phyloP scores from a whole-genome alignment of 768 basidiomycete species.

The Mycena maculata region DNA sequence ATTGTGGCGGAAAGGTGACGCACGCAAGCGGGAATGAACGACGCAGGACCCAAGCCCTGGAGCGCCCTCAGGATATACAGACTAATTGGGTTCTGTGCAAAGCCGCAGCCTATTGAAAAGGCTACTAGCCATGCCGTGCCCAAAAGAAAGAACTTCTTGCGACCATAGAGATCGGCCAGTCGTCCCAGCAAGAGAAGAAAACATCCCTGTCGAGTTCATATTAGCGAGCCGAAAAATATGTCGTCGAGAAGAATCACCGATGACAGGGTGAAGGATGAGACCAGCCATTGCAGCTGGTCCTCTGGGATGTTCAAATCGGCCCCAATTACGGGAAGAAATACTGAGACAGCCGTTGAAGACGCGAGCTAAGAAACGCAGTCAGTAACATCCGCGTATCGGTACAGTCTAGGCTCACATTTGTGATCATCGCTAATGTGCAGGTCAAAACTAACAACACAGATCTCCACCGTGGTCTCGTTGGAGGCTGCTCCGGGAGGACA shows the following conservation, averaged over 20 bases:
- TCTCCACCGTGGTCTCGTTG: too few relatives aligned
- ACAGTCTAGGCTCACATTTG: slow-evolving; percentile 40
- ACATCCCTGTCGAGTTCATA: slow-evolving; percentile 59
- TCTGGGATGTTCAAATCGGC: slow-evolving; percentile 53
- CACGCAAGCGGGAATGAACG: slow-evolving; percentile 66
- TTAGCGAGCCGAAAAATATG: too few relatives aligned
- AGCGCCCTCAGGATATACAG: slow-evolving; percentile 70
- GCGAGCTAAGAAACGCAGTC: slow-evolving; percentile 42
- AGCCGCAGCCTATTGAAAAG: slow-evolving; percentile 63
- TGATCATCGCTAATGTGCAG: slow-evolving; percentile 51
- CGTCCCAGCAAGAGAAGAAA: slow-evolving; percentile 71
- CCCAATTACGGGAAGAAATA: slow-evolving; percentile 50
- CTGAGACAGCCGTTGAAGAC: slow-evolving; percentile 44
- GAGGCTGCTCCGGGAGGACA: too few relatives aligned
- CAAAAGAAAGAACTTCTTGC: slow-evolving; percentile 62
- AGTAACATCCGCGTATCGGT: neutral
- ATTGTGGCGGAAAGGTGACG: too few relatives aligned
- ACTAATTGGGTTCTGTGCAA: slow-evolving; percentile 59
- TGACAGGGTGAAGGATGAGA: slow-evolving; percentile 62
- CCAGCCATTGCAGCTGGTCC: slow-evolving; percentile 60
- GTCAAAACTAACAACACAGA: slow-evolving; percentile 22
- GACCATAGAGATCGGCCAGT: slow-evolving; percentile 71
- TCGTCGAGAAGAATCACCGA: slow-evolving; percentile 59
- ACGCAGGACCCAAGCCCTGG: slow-evolving; percentile 72
- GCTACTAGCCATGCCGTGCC: slow-evolving; percentile 58